Conservation (phyloP, 164 flowering plant genomes). For the Platanus orientalis region DNA sequence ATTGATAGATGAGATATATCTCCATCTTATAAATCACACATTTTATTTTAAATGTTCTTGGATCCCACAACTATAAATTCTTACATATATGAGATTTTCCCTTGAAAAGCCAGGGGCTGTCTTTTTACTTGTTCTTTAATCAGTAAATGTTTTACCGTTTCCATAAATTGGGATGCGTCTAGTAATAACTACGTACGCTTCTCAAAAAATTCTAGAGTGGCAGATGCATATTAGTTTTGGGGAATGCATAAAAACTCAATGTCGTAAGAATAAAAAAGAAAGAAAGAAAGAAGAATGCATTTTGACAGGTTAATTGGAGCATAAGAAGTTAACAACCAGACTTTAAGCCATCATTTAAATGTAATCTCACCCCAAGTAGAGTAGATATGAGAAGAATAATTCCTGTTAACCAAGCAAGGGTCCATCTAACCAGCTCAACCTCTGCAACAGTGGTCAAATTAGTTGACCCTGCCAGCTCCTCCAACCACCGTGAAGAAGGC, state of each 20-base stretch:
- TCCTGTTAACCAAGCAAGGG: constrained; percentile 93
- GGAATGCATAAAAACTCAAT: no score
- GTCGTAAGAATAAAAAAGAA: no score
- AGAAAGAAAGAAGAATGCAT: neutral
- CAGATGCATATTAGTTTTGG: no score
- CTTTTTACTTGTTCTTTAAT: neutral
- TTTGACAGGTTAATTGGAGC: neutral
- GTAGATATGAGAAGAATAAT: constrained; percentile 78
- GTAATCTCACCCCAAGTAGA: constrained; percentile 74
- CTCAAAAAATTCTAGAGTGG: neutral
- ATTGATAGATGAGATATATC: no score
- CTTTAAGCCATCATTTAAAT: neutral
- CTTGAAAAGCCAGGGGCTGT: neutral
- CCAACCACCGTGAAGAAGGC: constrained; percentile 48
- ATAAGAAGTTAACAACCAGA: no score
- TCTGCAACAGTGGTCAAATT: constrained; percentile 22
- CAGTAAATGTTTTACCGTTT: neutral
- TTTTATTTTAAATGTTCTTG: no score
- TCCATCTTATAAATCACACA: no score
- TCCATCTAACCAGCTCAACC: constrained; percentile 55
- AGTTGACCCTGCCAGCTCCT: constrained; percentile 30
- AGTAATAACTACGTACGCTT: neutral
- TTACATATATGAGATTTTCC: no score
- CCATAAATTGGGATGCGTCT: neutral
- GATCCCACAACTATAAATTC: no score